Base-by-base conservation (phyloP, 805 yeast species). In the Babjeviella inositovora region DNA sequence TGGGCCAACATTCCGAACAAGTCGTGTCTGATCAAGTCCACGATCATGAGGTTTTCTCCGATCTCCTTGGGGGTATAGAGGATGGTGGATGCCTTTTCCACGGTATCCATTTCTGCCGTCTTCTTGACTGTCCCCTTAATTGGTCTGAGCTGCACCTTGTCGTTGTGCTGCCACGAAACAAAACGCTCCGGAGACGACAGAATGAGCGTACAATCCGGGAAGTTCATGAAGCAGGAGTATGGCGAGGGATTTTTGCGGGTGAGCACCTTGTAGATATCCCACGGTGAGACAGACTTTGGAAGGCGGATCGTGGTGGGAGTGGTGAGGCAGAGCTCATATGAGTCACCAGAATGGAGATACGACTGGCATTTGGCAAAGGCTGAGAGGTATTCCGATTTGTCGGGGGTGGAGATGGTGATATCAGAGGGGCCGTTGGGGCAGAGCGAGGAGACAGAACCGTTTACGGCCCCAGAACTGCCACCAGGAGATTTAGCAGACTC, bases 171-270 rank as follows among this genome's bases (percentile, higher is more conserved):
- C 95, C 97, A 92, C 3, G 73, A 62, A 24, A 92, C 41, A 38
- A 90, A 92, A 32, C 98, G 56, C 44, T 90, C 99, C 0, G 99
- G 99, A 0, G 97, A 87, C 0, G 95, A 75, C 2, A 94, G 81
- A 3, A 87, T 56, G 15, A 90, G 49, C 14, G 44, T 34, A 14
- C 64, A 62, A 30, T 72, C 76, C 3, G 53, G 60, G 36, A 87
- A 77, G 23, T 70, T 59, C 55, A 90, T 55, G 40, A 52, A 90
- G 25, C 90, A 72, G 3, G 94, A 71, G 42, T 79, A 87, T 2
- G 99, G 98, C 0, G 97, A 80, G 3, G 98, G 97, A 39, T 92
- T 90, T 26, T 60, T 62, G 8, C 47, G 37, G 0, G 80, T 68
- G 25, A 90, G 51, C 2, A 70, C 61, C 38, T 77, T 74, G 50